Evolutionary conservation across 2,329 filamentous ascomycete genomes (phyloP).

Genomic region (Pseudogymnoascus verrucosus): DNA sequence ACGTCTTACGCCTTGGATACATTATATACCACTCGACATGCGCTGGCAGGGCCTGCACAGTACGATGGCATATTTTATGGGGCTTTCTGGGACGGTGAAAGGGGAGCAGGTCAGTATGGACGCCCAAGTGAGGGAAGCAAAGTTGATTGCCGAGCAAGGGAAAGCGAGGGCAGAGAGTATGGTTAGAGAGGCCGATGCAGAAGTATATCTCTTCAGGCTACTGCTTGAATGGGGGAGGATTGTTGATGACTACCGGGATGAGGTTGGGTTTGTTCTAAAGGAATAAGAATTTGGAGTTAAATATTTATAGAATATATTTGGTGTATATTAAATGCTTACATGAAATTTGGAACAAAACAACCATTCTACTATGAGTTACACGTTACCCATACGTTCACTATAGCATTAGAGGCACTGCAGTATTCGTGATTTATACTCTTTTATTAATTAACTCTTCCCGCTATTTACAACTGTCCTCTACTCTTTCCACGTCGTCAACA

Average conservation of each 20-base stretch:
- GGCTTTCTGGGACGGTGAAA: constrained; percentile 12
- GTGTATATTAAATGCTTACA: background rate
- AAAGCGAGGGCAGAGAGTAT: constrained; percentile 47
- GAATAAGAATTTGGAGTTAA: background rate
- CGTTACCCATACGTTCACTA: background rate
- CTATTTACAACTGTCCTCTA: background rate
- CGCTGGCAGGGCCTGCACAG: constrained; percentile 21
- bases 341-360: background rate
- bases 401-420: background rate
- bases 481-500: constrained; percentile 34
- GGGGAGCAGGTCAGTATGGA: constrained; percentile 8
- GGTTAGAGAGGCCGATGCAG: constrained; percentile 49
- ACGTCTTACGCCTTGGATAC: constrained; percentile 51
- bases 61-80: constrained; percentile 25
- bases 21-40: constrained; percentile 55
- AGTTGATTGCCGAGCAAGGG: constrained; percentile 44
- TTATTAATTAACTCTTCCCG: background rate
- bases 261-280: constrained; percentile 26
- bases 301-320: background rate
- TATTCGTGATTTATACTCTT: background rate
- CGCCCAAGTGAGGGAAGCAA: constrained; percentile 30
- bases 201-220: constrained; percentile 48
- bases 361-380: background rate
- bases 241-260: constrained; percentile 33
- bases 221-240: constrained; percentile 40